phyloP scores from a whole-genome alignment of 495 filamentous ascomycete species.

The Sabuloglossum arenarium region DNA sequence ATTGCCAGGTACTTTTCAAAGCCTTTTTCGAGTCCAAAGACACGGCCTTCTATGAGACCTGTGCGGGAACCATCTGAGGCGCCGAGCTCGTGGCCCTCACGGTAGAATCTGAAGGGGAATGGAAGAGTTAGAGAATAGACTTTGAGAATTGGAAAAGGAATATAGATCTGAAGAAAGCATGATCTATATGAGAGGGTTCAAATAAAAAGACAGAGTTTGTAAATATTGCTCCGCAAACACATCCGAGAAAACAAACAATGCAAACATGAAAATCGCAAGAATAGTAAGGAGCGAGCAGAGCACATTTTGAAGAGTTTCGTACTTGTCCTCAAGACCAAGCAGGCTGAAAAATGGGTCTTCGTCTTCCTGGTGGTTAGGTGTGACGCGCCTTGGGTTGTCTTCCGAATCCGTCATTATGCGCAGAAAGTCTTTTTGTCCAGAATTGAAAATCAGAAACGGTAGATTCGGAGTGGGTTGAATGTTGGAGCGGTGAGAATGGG shows the following conservation, averaged over 20 bases:
- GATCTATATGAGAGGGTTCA: not conserved
- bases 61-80: conserved; percentile 53
- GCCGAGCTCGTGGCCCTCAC: conserved; percentile 62
- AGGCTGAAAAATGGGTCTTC: not conserved
- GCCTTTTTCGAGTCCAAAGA: conserved; percentile 79
- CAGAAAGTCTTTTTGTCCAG: not conserved
- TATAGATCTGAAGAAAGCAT: not conserved
- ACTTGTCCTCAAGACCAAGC: not conserved
- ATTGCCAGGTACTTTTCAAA: conserved; percentile 76
- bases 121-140: not conserved
- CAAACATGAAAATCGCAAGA: too few species aligned
- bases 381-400: not conserved
- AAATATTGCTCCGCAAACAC: too few species aligned
- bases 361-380: not conserved
- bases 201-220: too few species aligned
- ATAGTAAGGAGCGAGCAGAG: too few species aligned
- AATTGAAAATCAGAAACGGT: not conserved
- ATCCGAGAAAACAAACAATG: too few species aligned
- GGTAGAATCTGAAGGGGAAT: conserved; percentile 39
- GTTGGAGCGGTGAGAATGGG: not conserved
- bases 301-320: too few species aligned
- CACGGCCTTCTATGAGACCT: conserved; percentile 68
- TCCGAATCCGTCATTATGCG: not conserved
- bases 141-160: not conserved
- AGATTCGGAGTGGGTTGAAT: too few species aligned